phyloP scores from a whole-genome alignment of 805 yeast species.

The Pichia gijzeniarum region DNA sequence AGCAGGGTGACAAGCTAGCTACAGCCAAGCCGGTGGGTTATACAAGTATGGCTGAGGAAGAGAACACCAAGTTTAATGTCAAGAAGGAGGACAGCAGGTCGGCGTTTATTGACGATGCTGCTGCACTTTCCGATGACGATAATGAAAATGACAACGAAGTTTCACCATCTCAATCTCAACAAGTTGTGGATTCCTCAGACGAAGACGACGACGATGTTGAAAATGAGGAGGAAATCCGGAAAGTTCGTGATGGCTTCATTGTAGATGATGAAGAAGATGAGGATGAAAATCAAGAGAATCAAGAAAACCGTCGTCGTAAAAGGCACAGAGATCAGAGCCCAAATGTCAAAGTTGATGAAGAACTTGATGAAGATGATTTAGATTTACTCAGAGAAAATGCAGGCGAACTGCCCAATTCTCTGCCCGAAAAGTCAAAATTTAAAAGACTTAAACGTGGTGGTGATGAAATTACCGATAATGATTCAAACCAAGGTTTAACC shows the following conservation, averaged over 20 bases:
- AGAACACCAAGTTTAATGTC: neutral
- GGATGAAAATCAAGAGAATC: constrained; percentile 38
- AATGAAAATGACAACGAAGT: constrained; percentile 32
- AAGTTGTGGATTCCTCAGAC: constrained; percentile 65
- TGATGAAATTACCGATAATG: constrained; percentile 30
- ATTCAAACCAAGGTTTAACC: constrained; percentile 38
- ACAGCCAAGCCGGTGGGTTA: neutral
- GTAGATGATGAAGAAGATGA: constrained; percentile 87
- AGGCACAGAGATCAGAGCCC: constrained; percentile 31
- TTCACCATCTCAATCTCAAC: constrained; percentile 26
- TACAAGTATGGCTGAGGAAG: constrained; percentile 5
- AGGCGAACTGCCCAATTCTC: constrained; percentile 52
- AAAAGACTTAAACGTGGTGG: constrained; percentile 81
- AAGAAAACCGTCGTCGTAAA: constrained; percentile 30
- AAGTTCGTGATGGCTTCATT: constrained; percentile 85
- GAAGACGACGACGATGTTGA: constrained; percentile 85
- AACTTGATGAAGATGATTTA: constrained; percentile 90
- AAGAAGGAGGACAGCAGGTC: neutral
- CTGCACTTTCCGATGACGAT: constrained; percentile 26
- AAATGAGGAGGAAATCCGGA: constrained; percentile 82
- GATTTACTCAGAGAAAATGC: constrained; percentile 87
- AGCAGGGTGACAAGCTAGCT: neutral
- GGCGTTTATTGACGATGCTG: constrained; percentile 22
- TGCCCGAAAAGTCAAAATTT: constrained; percentile 42
- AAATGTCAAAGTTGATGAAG: constrained; percentile 38